Conservation (phyloP, 768 basidiomycete genomes). For the Lenzites betulinus region DNA sequence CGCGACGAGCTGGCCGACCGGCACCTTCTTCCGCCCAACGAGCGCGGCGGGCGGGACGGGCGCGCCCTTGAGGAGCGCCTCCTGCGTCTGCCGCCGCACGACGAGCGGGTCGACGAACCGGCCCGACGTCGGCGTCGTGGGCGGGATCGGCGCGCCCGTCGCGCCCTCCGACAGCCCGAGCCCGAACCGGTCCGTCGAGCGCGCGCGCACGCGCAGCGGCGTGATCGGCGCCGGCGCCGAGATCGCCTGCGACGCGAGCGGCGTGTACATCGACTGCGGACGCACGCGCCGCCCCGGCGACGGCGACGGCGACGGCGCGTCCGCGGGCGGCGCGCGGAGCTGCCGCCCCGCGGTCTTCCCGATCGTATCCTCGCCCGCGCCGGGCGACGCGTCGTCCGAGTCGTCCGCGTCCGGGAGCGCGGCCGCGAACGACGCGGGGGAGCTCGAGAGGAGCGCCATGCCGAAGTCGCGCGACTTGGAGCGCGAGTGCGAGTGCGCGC, state of each 20-base stretch:
- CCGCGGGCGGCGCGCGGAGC: conserved; percentile 17
- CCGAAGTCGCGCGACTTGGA: conserved; percentile 37
- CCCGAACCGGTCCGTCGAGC: conserved; percentile 35
- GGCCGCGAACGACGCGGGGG: conserved; percentile 33
- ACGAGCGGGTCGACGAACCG: conserved; percentile 81
- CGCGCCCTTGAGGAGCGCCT: conserved; percentile 39
- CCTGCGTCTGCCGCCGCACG: conserved; percentile 62
- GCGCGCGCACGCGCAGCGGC: conserved; percentile 41
- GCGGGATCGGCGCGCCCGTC: conserved; percentile 23
- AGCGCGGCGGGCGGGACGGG: conserved; percentile 47
- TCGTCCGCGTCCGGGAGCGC: conserved; percentile 33
- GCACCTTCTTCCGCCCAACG: conserved; percentile 58
- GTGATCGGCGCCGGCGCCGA: conserved; percentile 30
- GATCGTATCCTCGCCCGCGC: conserved; percentile 56
- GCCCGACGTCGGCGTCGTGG: conserved; percentile 35
- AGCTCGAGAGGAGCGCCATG: conserved; percentile 45
- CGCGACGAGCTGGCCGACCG: conserved; percentile 78
- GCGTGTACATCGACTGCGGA: conserved; percentile 60
- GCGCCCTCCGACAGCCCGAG: conserved; percentile 20
- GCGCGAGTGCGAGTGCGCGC: conserved; percentile 20
- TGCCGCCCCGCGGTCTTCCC: conserved; percentile 49
- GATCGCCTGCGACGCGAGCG: conserved; percentile 26
- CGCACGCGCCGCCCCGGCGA: conserved; percentile 42
- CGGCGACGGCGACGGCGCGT: conserved; percentile 24
- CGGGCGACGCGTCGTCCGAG: conserved; percentile 41